Evolutionary conservation across 108 stramenopile genomes (phyloP).

Genomic region (Nannochloropsis oceanica): DNA sequence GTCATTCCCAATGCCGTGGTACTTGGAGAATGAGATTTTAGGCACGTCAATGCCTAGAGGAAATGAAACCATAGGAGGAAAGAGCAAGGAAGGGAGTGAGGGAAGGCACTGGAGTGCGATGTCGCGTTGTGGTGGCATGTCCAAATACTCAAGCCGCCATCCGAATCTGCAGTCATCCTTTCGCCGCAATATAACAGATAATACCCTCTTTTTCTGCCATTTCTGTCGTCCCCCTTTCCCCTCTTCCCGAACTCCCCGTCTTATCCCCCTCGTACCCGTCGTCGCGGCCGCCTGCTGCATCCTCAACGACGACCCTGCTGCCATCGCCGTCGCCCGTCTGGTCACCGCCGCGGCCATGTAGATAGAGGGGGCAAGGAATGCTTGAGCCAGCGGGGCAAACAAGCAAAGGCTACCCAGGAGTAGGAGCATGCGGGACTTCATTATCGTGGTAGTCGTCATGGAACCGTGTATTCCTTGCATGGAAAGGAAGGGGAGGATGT

Average conservation of each 20-base stretch:
- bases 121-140: no score
- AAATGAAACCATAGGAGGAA: neutral
- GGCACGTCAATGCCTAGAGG: neutral
- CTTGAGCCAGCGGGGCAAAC: neutral
- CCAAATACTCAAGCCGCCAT: no score
- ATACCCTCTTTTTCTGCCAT: no score
- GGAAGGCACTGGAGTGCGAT: no score
- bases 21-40: constrained; percentile 64
- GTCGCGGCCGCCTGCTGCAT: neutral
- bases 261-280: neutral
- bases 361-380: neutral
- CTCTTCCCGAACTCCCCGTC: neutral
- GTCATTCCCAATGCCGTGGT: constrained; percentile 98
- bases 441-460: neutral
- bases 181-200: no score
- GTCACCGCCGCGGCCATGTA: neutral
- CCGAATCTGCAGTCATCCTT: no score
- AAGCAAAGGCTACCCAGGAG: neutral
- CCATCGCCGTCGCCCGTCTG: neutral
- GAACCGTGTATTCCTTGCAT: neutral
- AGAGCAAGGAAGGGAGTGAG: neutral
- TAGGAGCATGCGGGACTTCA: neutral
- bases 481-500: no score
- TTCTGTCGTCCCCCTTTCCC: neutral
- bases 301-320: neutral